Evolutionary conservation across 2,329 filamentous ascomycete species (phyloP).

Genomic region (Sarocladium brachiariae): DNA sequence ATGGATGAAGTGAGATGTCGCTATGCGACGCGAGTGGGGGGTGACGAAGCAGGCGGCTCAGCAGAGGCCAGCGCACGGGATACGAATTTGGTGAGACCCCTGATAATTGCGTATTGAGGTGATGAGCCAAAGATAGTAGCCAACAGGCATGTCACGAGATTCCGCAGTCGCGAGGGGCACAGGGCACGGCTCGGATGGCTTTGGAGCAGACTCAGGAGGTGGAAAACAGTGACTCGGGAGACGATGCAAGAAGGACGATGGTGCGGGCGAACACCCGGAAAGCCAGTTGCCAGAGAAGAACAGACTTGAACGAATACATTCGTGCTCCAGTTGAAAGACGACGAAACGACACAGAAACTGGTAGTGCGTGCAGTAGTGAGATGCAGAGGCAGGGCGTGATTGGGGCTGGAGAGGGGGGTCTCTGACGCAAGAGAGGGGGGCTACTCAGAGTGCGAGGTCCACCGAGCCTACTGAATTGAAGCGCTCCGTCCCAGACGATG

Average conservation of each 20-base stretch:
- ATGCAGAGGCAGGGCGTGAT: neutral
- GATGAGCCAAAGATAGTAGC: neutral
- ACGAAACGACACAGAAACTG: neutral
- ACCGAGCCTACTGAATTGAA: neutral
- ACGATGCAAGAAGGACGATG: neutral
- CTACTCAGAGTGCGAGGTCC: neutral
- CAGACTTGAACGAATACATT: no score
- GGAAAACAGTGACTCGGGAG: neutral
- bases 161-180: no score
- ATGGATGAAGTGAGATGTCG: neutral
- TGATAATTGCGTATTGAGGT: neutral
- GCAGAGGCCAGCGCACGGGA: neutral
- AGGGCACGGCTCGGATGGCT: no score
- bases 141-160: neutral
- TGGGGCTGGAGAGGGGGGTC: neutral
- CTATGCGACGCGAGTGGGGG: slow-evolving; percentile 5
- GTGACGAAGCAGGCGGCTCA: neutral
- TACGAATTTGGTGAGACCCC: neutral
- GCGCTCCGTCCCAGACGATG: slow-evolving; percentile 2
- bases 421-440: slow-evolving; percentile 9
- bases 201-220: no score
- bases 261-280: slow-evolving; percentile 8
- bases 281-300: neutral
- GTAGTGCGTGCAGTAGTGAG: slow-evolving; percentile 3
- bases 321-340: neutral